Conservation (phyloP, 805 yeast species). For the Candida awuae region DNA sequence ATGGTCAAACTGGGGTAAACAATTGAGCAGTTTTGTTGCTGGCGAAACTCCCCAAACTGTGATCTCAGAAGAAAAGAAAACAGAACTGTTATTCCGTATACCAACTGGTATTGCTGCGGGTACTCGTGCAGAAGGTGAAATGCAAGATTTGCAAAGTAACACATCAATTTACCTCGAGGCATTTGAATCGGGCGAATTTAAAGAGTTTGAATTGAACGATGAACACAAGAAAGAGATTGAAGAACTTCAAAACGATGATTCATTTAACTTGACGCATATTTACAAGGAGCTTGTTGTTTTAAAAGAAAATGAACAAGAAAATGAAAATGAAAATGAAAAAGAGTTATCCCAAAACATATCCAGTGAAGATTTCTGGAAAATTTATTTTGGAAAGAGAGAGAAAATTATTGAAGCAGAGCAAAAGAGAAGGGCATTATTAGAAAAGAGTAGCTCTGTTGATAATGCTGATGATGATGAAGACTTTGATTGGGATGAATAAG, state of each 20-base stretch:
- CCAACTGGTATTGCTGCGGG: constrained; percentile 34
- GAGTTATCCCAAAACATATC: constrained; percentile 26
- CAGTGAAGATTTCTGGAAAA: constrained; percentile 60
- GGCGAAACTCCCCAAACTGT: constrained; percentile 11
- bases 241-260: constrained; percentile 33
- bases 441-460: constrained; percentile 27
- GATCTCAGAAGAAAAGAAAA: constrained; percentile 26
- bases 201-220: constrained; percentile 36
- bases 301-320: constrained; percentile 35
- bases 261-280: constrained; percentile 44
- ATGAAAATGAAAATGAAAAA: not conserved
- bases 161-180: constrained; percentile 35
- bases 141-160: constrained; percentile 46
- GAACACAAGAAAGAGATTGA: constrained; percentile 39
- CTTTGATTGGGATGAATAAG: constrained; percentile 42
- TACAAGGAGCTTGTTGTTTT: constrained; percentile 59
- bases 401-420: constrained; percentile 54
- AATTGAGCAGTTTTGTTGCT: constrained; percentile 2
- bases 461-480: constrained; percentile 41
- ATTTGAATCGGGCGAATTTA: constrained; percentile 29
- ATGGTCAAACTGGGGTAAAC: constrained; percentile 9
- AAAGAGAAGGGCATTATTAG: constrained; percentile 55
- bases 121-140: constrained; percentile 56
- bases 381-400: constrained; percentile 50
- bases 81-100: constrained; percentile 38